Evolutionary conservation across 768 basidiomycete genomes (phyloP), one percentile per base, ranked within the genome.

Genomic region (Lentinula raphanica): DNA sequence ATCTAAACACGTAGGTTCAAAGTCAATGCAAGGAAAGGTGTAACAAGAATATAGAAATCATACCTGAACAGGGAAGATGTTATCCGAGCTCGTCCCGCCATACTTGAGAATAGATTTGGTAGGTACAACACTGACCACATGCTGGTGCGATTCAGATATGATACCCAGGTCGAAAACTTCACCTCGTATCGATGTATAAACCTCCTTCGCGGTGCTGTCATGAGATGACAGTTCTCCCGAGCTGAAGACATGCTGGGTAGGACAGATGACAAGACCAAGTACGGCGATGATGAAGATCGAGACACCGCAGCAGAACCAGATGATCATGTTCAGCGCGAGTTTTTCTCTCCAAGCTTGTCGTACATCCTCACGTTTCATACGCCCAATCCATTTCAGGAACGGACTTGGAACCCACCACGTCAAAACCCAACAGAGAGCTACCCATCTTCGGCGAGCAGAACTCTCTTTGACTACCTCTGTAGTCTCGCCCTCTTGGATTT

Each of bases 311-410:
- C 91, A 77, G 67, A 97, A 85, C 96, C 95, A 98, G 65, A 99
- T 98, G 72, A 99, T 76, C 59, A 99, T 72, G 71, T 98, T 98
- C 67, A 98, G 82, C 3, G 93, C 92, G 1, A 98, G 78, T 72
- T 99, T 98, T 73, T 98, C 97, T 59, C 96, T 78, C 97, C 97
- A 99, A 1, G 97, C 97, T 71, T 98, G 94, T 25, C 90, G 84
- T 23, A 99, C 80, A 65, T 99, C 97, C 61, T 88, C 70, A 6
- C 96, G 88, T 74, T 98, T 97, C 94, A 98, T 97, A 28, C 92
- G 80, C 1, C 96, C 94, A 55, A 92, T 61, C 68, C 81, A 85
- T 9, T 71, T 77, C 42, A 99, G 74, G 51, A 86, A 71, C 2
- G 79, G 79, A 12, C 80, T 85, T 0, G 96, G 97, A 5, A 94